Base-by-base conservation (phyloP, 345 rosid species). In the Murraya paniculata region DNA sequence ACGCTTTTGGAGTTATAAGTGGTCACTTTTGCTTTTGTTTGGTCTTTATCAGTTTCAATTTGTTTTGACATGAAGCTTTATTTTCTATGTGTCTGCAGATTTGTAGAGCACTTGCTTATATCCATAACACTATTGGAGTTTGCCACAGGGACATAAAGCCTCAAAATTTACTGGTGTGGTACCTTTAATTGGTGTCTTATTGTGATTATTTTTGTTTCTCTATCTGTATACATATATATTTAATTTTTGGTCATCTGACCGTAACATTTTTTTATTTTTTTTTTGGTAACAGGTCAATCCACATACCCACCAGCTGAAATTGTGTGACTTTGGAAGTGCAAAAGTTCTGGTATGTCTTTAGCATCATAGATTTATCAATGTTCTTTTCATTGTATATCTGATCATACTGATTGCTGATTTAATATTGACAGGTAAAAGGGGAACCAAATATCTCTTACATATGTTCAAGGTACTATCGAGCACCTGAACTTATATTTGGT, bases 81-180 rank as follows among this genome's bases (percentile, higher is more conserved):
- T 72, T 68, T 31, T 25, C 73, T 65, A 56, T 60, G 57, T 45
- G 38, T 66, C 9, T 79, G 77, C 89, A 96, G 98, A 96, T 96
- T 59, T 96, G 94, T 78, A 84, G 99, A 79, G 93, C 99, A 5
- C 92, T 96, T 75, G 89, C 94, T 67, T 96, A 94, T 85, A 92
- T 94, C 79, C 98, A 96, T 82, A 87, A 88, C 64, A 85, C 89
- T 62, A 88, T 92, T 30, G 98, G 97, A 79, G 97, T 94, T 66
- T 96, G 98, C 87, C 98, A 96, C 84, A 89, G 99, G 83, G 99
- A 96, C 87, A 93, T 96, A 79, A 94, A 96, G 85, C 99, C 99
- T 64, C 99, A 94, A 84, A 96, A 96, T 86, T 88, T 96, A 73
- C 86, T 96, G 97, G 99, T 97, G 85, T 58, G 89, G 77, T 64